Percentiles rank a stretch among this genome's conserved stretches.
Evolutionary conservation across 2,329 filamentous ascomycete genomes (phyloP).

Genomic region (Mycogone perniciosa): DNA sequence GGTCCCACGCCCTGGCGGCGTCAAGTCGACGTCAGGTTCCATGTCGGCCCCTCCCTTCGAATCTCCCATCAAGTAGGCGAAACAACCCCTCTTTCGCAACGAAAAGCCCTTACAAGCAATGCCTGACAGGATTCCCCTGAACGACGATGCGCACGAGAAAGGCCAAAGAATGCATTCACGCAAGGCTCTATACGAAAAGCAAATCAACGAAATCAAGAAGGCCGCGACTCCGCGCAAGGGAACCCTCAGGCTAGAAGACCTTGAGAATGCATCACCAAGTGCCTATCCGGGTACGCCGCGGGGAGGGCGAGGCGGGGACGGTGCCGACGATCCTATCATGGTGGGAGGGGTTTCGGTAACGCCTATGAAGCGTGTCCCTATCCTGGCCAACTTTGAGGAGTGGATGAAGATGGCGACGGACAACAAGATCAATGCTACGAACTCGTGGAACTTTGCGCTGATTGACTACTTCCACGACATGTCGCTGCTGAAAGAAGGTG

Average conservation of each 20-base stretch:
- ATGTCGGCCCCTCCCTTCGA: constrained; percentile 48
- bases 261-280: constrained; percentile 50
- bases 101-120: constrained; percentile 1
- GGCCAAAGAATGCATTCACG: constrained; percentile 80
- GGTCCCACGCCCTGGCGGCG: constrained; percentile 43
- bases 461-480: constrained; percentile 99
- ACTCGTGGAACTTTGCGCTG: constrained; percentile 99
- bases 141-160: constrained; percentile 92
- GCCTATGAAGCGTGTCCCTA: constrained; percentile 91
- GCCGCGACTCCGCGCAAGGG: constrained; percentile 63
- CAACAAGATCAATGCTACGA: constrained; percentile 97
- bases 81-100: not conserved
- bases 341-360: constrained; percentile 74
- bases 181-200: constrained; percentile 80
- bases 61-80: constrained; percentile 49
- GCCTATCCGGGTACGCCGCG: constrained; percentile 51
- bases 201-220: constrained; percentile 82
- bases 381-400: constrained; percentile 97
- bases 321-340: constrained; percentile 54
- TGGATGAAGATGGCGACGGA: constrained; percentile 99
- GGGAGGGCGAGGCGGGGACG: constrained; percentile 32
- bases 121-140: constrained; percentile 72
- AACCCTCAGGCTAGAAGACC: constrained; percentile 51
- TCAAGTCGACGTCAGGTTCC: constrained; percentile 42
- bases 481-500: constrained; percentile 91